phyloP scores from a whole-genome alignment of 75 land plant genomes.

The Chamaecyparis obtusa region DNA sequence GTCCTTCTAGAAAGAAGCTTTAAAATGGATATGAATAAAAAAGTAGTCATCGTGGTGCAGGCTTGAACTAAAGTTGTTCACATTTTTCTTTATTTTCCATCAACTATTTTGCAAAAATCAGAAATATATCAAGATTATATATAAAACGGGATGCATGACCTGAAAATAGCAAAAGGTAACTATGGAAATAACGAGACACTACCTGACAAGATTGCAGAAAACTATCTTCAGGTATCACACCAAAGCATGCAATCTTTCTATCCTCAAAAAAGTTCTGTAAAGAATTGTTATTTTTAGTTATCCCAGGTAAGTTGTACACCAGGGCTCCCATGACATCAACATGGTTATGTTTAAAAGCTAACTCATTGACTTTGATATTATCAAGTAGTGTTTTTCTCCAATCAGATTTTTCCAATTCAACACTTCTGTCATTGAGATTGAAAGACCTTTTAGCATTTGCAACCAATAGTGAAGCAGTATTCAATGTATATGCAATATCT shows the following conservation, averaged over 20 bases:
- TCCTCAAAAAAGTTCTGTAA: slow-evolving; percentile 23
- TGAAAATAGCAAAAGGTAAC: not conserved
- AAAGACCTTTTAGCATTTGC: slow-evolving; percentile 26
- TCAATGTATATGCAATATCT: slow-evolving; percentile 28
- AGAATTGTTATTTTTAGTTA: slow-evolving; percentile 3
- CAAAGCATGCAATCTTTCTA: slow-evolving; percentile 17
- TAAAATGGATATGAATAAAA: not conserved
- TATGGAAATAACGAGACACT: not conserved
- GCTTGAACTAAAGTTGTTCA: not conserved
- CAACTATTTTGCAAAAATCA: not conserved
- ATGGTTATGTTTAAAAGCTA: slow-evolving; percentile 23
- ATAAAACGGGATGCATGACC: not conserved
- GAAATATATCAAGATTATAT: not conserved
- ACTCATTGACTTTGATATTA: slow-evolving; percentile 18
- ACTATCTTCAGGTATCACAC: slow-evolving; percentile 26
- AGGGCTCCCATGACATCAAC: slow-evolving; percentile 33
- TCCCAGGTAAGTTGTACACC: slow-evolving; percentile 15
- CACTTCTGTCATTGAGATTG: not conserved
- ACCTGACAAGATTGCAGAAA: slow-evolving; percentile 31
- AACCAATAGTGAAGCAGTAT: slow-evolving; percentile 24
- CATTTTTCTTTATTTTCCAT: not conserved
- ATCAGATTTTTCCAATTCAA: slow-evolving; percentile 14
- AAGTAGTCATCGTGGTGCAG: not conserved
- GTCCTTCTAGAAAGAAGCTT: not conserved
- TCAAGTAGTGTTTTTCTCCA: slow-evolving; percentile 24